phyloP scores from a whole-genome alignment of 306 rosid genomes.

The Casuarina glauca region DNA sequence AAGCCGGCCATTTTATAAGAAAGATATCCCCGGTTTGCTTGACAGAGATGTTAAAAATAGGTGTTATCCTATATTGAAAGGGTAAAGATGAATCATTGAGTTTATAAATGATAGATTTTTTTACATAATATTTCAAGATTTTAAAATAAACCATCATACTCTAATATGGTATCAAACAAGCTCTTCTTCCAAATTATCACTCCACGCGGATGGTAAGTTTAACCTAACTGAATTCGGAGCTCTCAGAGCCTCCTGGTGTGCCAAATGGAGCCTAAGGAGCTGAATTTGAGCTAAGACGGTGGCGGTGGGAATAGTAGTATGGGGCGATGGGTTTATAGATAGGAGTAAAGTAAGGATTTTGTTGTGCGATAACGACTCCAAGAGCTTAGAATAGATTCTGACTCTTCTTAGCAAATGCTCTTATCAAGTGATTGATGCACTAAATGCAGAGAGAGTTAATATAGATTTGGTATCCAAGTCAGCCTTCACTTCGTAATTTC shows the following conservation, averaged over 20 bases:
- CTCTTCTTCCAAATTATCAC: too few species aligned
- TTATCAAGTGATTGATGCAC: conserved; percentile 90
- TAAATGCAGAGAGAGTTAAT: conserved; percentile 89
- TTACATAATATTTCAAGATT: too few species aligned
- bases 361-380: conserved; percentile 81
- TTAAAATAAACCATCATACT: too few species aligned
- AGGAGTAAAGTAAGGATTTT: conserved; percentile 93
- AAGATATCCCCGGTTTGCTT: too few species aligned
- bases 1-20: too few species aligned
- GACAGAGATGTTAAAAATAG: too few species aligned
- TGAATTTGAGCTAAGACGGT: conserved; percentile 57
- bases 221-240: background rate
- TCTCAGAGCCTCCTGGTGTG: background rate
- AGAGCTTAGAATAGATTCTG: conserved; percentile 70
- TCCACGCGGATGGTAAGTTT: too few species aligned
- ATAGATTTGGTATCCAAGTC: conserved; percentile 40
- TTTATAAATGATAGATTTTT: too few species aligned
- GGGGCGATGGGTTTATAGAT: conserved; percentile 79
- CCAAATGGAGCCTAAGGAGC: conserved; percentile 53
- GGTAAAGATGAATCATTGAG: too few species aligned
- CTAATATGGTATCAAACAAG: too few species aligned
- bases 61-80: too few species aligned
- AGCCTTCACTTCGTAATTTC: too few species aligned
- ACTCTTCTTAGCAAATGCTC: conserved; percentile 86
- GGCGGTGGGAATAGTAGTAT: conserved; percentile 37